Conservation (phyloP, 768 basidiomycete genomes). For the Tubosaeta sp. region DNA sequence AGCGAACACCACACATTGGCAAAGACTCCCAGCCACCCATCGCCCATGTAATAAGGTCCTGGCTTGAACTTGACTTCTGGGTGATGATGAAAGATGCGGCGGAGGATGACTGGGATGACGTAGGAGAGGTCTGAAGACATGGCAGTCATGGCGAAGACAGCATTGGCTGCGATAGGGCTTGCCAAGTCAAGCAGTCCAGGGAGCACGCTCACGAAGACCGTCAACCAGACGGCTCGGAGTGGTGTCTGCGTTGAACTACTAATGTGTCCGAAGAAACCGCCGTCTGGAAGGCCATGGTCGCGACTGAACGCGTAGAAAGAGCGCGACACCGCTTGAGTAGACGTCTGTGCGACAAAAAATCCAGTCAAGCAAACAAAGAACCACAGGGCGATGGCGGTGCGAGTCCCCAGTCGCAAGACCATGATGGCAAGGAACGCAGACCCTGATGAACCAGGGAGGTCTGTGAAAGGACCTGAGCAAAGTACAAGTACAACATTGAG, state of each 20-base stretch:
- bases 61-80: conserved; percentile 57
- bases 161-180: conserved; percentile 48
- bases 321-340: conserved; percentile 53
- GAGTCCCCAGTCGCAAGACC: conserved; percentile 48
- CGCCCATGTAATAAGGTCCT: conserved; percentile 59
- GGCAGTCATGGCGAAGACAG: conserved; percentile 55
- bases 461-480: conserved; percentile 47
- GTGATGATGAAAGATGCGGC: conserved; percentile 48
- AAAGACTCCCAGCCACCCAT: conserved; percentile 42
- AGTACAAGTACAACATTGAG: conserved; percentile 60
- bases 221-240: conserved; percentile 51
- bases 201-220: conserved; percentile 40
- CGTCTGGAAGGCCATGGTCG: conserved; percentile 52
- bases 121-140: conserved; percentile 52
- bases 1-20: conserved; percentile 43
- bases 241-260: conserved; percentile 49
- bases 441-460: conserved; percentile 50
- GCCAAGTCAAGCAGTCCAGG: conserved; percentile 50
- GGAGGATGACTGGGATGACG: conserved; percentile 52
- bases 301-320: conserved; percentile 58
- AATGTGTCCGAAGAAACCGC: conserved; percentile 52
- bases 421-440: conserved; percentile 58
- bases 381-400: conserved; percentile 52
- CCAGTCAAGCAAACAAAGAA: conserved; percentile 58
- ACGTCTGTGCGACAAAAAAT: conserved; percentile 49